These are phyloP conservation scores for Hypoxylon perforatum DNA, from an alignment of 495 filamentous ascomycete species.

Conservation along the genomic window DNA sequence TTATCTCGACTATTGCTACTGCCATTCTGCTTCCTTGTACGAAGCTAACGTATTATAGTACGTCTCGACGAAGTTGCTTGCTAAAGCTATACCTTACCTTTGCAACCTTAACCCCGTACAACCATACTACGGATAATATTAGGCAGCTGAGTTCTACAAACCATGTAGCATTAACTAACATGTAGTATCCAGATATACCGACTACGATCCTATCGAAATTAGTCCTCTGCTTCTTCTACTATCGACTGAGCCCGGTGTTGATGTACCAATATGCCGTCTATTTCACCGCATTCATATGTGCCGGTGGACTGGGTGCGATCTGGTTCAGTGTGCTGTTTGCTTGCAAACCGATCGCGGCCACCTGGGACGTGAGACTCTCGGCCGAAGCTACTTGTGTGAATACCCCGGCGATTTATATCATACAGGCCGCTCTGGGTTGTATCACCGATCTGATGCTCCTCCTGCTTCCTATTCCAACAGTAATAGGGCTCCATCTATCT, in stretches of 20 bases:
- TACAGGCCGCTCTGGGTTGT: conserved; percentile 51
- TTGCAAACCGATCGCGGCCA: conserved; percentile 47
- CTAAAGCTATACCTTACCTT: too few relatives aligned
- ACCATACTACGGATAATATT: too few relatives aligned
- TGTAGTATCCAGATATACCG: conserved; percentile 1
- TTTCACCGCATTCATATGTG: conserved; percentile 21
- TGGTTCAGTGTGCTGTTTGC: conserved; percentile 51
- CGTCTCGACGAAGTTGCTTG: not conserved
- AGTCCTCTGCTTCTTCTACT: conserved; percentile 25
- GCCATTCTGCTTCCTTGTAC: not conserved
- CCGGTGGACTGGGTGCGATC: conserved; percentile 19
- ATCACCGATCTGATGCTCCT: conserved; percentile 51
- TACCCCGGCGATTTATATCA: conserved; percentile 45
- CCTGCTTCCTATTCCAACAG: conserved; percentile 46
- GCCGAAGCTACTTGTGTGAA: conserved; percentile 46
- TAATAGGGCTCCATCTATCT: conserved; percentile 30
- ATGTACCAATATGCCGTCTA: conserved; percentile 16
- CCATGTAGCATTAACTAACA: too few relatives aligned
- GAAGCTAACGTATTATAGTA: not conserved
- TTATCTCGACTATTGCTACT: not conserved
- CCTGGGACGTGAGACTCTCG: conserved; percentile 45
- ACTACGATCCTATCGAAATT: conserved; percentile 27
- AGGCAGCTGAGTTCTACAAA: too few relatives aligned
- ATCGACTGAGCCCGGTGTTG: conserved; percentile 15
- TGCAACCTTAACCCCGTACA: too few relatives aligned